Conservation (phyloP, 176 grass and related monocot genomes). For the Raddia guianensis region DNA sequence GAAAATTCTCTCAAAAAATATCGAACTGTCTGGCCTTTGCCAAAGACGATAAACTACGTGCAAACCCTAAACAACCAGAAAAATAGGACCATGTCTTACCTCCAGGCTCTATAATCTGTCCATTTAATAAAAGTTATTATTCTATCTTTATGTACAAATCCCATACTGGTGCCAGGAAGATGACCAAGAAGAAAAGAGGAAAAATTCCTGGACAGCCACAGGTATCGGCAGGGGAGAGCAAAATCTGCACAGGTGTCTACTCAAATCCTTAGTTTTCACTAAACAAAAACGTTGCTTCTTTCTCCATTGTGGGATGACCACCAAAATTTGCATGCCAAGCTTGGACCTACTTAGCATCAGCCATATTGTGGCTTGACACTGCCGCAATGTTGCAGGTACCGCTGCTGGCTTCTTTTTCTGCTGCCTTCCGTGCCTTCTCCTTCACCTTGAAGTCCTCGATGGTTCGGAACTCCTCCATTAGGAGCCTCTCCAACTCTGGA, state of each 20-base stretch:
- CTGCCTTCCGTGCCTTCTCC: slow-evolving; percentile 33
- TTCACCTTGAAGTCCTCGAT: slow-evolving; percentile 70
- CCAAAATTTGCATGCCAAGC: slow-evolving; percentile 50
- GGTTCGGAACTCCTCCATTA: slow-evolving; percentile 67
- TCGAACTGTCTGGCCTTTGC: neutral
- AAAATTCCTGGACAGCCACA: slow-evolving; percentile 46
- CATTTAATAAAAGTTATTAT: slow-evolving; percentile 55
- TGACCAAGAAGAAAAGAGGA: slow-evolving; percentile 27
- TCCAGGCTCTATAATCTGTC: slow-evolving; percentile 54
- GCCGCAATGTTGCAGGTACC: slow-evolving; percentile 30
- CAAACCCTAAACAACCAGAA: neutral
- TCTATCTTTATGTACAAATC: slow-evolving; percentile 65
- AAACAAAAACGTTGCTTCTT: slow-evolving; percentile 44
- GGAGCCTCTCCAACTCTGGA: slow-evolving; percentile 75
- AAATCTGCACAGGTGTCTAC: slow-evolving; percentile 66
- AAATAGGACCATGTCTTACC: slow-evolving; percentile 13
- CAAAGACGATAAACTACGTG: neutral
- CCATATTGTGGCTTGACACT: slow-evolving; percentile 42
- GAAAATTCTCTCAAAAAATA: no score
- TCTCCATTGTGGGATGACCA: slow-evolving; percentile 34
- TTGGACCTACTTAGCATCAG: slow-evolving; percentile 42
- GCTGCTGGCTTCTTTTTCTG: slow-evolving; percentile 34
- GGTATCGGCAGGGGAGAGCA: slow-evolving; percentile 48
- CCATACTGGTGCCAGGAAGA: slow-evolving; percentile 39
- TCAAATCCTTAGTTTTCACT: slow-evolving; percentile 45